Base-by-base conservation (phyloP, 768 basidiomycete genomes). In the Gymnopilus dilepis region DNA sequence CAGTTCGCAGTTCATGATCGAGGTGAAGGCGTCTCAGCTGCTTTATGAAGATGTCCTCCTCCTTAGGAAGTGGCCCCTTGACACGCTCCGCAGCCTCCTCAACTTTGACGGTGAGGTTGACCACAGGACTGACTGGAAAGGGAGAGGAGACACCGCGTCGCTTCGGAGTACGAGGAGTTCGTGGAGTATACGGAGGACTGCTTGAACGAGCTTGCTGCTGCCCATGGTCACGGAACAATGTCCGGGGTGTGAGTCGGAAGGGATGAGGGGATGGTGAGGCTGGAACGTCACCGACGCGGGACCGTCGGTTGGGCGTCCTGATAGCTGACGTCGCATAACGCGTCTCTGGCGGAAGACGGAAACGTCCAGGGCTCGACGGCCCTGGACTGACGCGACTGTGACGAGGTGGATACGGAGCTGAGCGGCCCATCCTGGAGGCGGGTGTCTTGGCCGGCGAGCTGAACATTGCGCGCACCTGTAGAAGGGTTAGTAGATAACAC, bases 401-500 rank as follows among this genome's bases (percentile, higher is more conserved):
- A n/a, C 26, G 17, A 19, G 60, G 41, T 6, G 53, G n/a, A 12
- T 56, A 56, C 30, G 52, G 60, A 43, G 12, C 34, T 1, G 60
- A 30, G 9, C 59, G 51, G 17, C 21, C n/a, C 17, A 31, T 50
- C 15, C 33, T 60, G 13, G 53, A 17, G n/a, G 51, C 12, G 5
- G 43, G 31, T 8, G 31, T 30, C 34, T 48, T 47, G 26, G 28
- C 4, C 15, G 22, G 30, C 21, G 38, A 43, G n/a, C 34, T 55
- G 26, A 26, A 47, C 60, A 61, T 61, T 17, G 17, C 24, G 17
- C 33, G 48, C 8, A 54, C 22, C 52, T 54, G 37, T 54, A 40
- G 40, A 54, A 28, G 28, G 17, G 52, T 54, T 28, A 54, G 52
- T 54, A 53, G 7, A 38, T 43, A 47, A 21, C 21, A 47, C 4